Percentiles rank a stretch among this genome's conserved stretches.
These are phyloP conservation scores for Zasmidium angulare DNA, from an alignment of 2,329 filamentous ascomycete genomes.

Conservation along the genomic window DNA sequence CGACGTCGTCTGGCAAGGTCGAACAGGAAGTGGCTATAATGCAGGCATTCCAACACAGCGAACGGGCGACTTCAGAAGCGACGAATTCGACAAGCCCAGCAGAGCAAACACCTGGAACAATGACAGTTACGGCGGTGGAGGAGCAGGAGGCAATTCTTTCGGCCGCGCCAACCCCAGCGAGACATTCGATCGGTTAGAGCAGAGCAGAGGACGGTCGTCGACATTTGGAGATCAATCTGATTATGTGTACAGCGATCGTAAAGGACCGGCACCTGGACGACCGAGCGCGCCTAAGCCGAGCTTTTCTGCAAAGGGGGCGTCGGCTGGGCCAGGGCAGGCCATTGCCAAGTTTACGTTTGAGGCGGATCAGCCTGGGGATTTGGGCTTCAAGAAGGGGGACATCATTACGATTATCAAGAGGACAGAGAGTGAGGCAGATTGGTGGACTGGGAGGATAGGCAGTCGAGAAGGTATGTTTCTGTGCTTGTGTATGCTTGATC, in stretches of 20 bases:
- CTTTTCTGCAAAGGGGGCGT: slow-evolving; percentile 59
- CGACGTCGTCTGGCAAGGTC: slow-evolving; percentile 79
- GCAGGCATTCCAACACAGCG: slow-evolving; percentile 61
- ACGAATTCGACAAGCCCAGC: slow-evolving; percentile 53
- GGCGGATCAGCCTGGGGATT: slow-evolving; percentile 84
- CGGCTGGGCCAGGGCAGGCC: slow-evolving; percentile 28
- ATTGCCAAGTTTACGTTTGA: slow-evolving; percentile 83
- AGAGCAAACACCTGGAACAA: slow-evolving; percentile 73
- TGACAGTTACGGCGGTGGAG: slow-evolving; percentile 68
- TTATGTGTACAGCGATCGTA: slow-evolving; percentile 56
- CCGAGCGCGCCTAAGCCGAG: slow-evolving; percentile 88
- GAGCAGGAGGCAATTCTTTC: slow-evolving; percentile 47
- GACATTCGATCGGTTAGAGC: slow-evolving; percentile 48
- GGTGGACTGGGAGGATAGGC: slow-evolving; percentile 95
- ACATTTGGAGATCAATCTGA: slow-evolving; percentile 48
- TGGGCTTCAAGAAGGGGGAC: slow-evolving; percentile 97
- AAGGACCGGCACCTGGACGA: slow-evolving; percentile 63
- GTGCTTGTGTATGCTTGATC: not conserved
- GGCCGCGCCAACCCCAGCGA: slow-evolving; percentile 52
- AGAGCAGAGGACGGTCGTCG: slow-evolving; percentile 32
- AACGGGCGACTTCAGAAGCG: slow-evolving; percentile 40
- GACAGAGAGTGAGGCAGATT: slow-evolving; percentile 91
- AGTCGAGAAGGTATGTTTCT: slow-evolving; percentile 59
- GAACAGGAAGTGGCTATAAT: slow-evolving; percentile 67
- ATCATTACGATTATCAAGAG: slow-evolving; percentile 92